Conservation (phyloP, 768 basidiomycete species). For the Clavulina sp. region DNA sequence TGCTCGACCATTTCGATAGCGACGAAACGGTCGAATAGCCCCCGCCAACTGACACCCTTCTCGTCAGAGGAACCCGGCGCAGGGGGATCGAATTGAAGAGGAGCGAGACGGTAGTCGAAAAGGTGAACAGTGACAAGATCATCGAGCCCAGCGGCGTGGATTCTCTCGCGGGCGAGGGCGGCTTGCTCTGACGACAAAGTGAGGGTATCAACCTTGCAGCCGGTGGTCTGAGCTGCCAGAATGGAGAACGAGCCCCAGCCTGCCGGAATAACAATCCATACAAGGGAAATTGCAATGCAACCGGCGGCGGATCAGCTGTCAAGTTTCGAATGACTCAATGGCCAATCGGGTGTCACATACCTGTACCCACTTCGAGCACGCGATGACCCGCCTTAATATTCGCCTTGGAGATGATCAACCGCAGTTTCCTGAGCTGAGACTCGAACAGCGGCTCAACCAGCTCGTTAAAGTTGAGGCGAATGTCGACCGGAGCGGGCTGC, state of each 20-base stretch:
- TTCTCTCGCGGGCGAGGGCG: constrained; percentile 21
- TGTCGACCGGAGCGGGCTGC: no score
- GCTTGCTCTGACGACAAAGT: constrained; percentile 24
- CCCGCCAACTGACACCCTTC: no score
- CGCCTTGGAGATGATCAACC: constrained; percentile 21
- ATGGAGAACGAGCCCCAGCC: no score
- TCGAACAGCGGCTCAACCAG: constrained; percentile 20
- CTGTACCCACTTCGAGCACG: constrained; percentile 24
- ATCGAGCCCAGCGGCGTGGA: constrained; percentile 19
- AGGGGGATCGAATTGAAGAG: constrained; percentile 41
- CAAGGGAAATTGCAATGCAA: no score
- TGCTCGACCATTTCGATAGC: constrained; percentile 66
- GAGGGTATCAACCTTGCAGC: constrained; percentile 24
- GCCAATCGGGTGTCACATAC: constrained; percentile 26
- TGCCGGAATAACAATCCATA: no score
- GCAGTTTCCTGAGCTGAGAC: constrained; percentile 23
- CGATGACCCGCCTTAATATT: constrained; percentile 20
- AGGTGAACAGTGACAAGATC: constrained; percentile 22
- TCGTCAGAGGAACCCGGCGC: no score
- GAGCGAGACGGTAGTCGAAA: constrained; percentile 38
- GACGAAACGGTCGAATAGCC: constrained; percentile 57
- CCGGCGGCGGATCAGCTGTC: no score
- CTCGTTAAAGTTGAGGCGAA: no score
- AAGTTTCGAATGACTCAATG: no score
- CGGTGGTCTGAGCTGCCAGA: constrained; percentile 4